Percentiles rank a stretch among this genome's conserved stretches.
These are phyloP conservation scores for Sanghuangporus sanghuang DNA, from an alignment of 1,284 basidiomycete species.

Conservation along the genomic window DNA sequence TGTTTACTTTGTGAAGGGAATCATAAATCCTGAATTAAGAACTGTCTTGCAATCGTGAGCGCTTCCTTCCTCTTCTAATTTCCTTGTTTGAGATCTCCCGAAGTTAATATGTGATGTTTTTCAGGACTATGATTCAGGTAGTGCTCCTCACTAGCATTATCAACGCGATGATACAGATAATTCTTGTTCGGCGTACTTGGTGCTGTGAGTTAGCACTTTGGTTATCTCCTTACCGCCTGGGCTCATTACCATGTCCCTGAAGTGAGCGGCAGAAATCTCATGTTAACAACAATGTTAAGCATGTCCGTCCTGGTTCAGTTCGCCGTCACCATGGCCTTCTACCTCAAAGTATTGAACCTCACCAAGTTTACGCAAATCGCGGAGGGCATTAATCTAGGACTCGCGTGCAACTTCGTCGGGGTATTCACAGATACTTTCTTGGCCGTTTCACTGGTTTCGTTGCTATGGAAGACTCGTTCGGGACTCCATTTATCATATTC, in stretches of 20 bases:
- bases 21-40: not conserved
- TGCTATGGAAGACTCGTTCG: not conserved
- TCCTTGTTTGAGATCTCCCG: too few relatives aligned
- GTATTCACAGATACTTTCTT: constrained; percentile 11
- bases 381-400: not conserved
- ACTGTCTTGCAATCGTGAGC: not conserved
- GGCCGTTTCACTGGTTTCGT: constrained; percentile 5
- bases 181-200: not conserved
- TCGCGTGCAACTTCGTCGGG: not conserved
- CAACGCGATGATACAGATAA: not conserved
- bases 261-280: constrained; percentile 7
- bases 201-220: not conserved
- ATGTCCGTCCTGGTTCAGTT: not conserved
- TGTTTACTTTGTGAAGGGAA: constrained; percentile 7
- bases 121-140: not conserved
- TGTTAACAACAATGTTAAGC: not conserved
- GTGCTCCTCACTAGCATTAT: not conserved
- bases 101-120: not conserved
- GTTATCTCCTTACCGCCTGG: not conserved
- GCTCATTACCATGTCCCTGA: not conserved
- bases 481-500: constrained; percentile 9
- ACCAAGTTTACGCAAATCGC: not conserved
- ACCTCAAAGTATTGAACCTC: not conserved
- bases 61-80: too few relatives aligned
- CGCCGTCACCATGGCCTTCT: not conserved